phyloP scores from a whole-genome alignment of 1,139 yeast species.

The Geotrichum carabidarum region DNA sequence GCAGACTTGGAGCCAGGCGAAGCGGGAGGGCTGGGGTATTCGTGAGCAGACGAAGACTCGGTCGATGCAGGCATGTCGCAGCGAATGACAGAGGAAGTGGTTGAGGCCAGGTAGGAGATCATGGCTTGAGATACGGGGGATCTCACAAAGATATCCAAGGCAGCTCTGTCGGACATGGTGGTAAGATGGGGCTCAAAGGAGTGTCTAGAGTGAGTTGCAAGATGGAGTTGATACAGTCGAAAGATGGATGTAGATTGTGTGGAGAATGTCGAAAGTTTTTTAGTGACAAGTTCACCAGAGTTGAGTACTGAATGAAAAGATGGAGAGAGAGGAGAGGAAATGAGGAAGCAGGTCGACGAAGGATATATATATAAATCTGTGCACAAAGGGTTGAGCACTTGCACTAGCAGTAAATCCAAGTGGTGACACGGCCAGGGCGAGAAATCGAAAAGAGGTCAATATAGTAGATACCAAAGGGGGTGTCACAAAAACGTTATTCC shows the following conservation, averaged over 20 bases:
- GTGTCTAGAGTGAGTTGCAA: background rate
- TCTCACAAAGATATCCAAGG: slow-evolving; percentile 67
- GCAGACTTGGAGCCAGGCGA: background rate
- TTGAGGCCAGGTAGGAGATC: slow-evolving; percentile 74
- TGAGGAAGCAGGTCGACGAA: background rate
- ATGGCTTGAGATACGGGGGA: slow-evolving; percentile 73
- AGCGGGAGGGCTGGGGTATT: slow-evolving; percentile 8
- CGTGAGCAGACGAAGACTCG: background rate
- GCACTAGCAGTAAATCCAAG: too few species aligned
- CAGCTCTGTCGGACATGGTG: slow-evolving; percentile 37
- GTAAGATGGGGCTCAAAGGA: background rate
- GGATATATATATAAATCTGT: background rate
- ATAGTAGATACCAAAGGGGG: background rate
- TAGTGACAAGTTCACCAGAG: too few species aligned
- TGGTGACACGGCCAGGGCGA: too few species aligned
- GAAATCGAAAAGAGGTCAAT: too few species aligned
- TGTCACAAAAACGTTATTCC: background rate
- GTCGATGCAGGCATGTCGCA: slow-evolving; percentile 36
- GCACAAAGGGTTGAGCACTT: too few species aligned
- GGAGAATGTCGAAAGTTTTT: too few species aligned
- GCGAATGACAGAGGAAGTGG: slow-evolving; percentile 74
- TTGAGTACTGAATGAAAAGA: background rate
- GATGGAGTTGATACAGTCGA: background rate
- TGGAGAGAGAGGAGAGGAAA: background rate
- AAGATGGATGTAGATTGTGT: background rate